Base-by-base conservation (phyloP, 176 grass and related monocot species). In the Elymus sibiricus region DNA sequence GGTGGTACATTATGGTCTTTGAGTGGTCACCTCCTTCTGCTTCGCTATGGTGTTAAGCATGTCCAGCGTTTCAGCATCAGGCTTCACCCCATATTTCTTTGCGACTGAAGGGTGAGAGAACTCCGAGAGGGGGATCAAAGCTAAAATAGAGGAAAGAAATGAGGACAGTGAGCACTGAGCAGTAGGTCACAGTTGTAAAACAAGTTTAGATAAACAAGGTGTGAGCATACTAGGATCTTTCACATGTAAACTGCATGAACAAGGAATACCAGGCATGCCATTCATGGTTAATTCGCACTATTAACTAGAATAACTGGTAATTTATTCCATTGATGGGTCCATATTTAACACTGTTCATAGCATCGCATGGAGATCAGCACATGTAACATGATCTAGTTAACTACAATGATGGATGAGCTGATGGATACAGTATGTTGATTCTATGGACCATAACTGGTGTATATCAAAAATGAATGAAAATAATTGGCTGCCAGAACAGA, bases 41-140 rank as follows among this genome's bases (percentile, higher is more conserved):
- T 46, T 83, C 49, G 92, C 90, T 74, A 94, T 22, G 8, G 92
- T 91, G 83, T 92, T 94, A 37, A 99, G 92, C 21, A 96, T 59
- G 79, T 99, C 97, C 66, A 99, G 61, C 8, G 94, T 96, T 88
- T 95, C 88, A 32, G 94, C 87, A 76, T 99, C 97, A 43, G 94
- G 90, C 42, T 94, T 94, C 80, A 87, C 84, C 3, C 97, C 97
- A 47, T 98, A 98, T 78, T 94, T 98, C 86, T 96, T 94, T 37
- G 78, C 24, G 4, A 84, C 78, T 3, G 16, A 24, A 28, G 94
- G 94, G 4, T 93, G 61, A 6, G 86, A 94, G 25, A 98, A 91
- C 5, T 98, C 94, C 31, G 75, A 66, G 1, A 98, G 92, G 1
- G 97, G 97, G 66, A 98, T 90, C 67, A 95, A 83, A 51, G 97